Conservation (phyloP, 2,329 filamentous ascomycete genomes). For the Mycosphaerella arachidis region DNA sequence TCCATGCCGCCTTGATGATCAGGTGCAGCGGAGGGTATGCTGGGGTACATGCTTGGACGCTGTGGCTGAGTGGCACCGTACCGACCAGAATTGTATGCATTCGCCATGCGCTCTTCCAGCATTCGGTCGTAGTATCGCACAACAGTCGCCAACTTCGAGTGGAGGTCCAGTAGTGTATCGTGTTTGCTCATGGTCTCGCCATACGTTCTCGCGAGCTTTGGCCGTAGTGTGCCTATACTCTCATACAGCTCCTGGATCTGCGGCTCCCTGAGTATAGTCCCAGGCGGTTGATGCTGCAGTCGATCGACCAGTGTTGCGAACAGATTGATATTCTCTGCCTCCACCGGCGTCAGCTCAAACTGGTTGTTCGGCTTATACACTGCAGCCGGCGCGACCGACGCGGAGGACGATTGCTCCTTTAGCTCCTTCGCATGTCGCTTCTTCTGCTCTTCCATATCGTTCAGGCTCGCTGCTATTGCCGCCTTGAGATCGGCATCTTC, state of each 20-base stretch:
- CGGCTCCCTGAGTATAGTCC: slow-evolving; percentile 91
- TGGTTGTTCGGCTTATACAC: slow-evolving; percentile 74
- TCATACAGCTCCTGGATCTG: slow-evolving; percentile 98
- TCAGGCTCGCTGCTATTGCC: slow-evolving; percentile 88
- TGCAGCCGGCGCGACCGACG: slow-evolving; percentile 51
- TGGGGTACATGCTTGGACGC: slow-evolving; percentile 64
- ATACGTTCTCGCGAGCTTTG: slow-evolving; percentile 91
- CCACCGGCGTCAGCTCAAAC: slow-evolving; percentile 87
- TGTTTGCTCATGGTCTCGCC: slow-evolving; percentile 99
- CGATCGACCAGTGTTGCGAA: slow-evolving; percentile 93
- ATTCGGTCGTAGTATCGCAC: slow-evolving; percentile 97
- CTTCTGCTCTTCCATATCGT: slow-evolving; percentile 98
- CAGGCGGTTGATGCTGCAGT: slow-evolving; percentile 88
- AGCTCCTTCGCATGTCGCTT: slow-evolving; percentile 78
- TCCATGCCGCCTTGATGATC: slow-evolving; percentile 56
- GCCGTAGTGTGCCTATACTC: slow-evolving; percentile 86
- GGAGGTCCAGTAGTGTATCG: slow-evolving; percentile 87
- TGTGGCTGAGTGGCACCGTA: slow-evolving; percentile 35
- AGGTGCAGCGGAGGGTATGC: slow-evolving; percentile 55
- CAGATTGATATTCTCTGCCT: slow-evolving; percentile 95
- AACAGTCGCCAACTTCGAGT: slow-evolving; percentile 91
- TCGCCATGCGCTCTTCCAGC: slow-evolving; percentile 91
- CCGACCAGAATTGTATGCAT: slow-evolving; percentile 77
- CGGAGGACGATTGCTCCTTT: slow-evolving; percentile 59
- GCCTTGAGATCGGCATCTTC: slow-evolving; percentile 91